Evolutionary conservation across 345 rosid genomes (phyloP), one percentile per base, ranked within the genome.

Genomic region (Citrus maxima): DNA sequence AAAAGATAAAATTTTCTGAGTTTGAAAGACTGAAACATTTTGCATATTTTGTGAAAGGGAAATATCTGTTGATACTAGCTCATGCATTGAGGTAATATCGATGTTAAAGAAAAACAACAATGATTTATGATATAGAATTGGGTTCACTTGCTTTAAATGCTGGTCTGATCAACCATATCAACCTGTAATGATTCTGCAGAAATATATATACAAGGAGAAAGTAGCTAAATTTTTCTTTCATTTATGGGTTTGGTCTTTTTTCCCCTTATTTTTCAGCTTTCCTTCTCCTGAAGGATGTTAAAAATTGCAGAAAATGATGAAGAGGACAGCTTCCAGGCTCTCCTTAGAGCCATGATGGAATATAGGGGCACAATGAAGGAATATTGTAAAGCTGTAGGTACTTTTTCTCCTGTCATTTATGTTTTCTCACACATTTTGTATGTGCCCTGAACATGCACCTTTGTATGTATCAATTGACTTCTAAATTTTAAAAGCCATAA

Each of bases 381-480:
- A 32, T 32, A 32, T 32, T 32, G 35, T 32, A 32, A 32, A 0
- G 5, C 35, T 32, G 35, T 32, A 32, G 1, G 34, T 32, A 32
- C 34, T 32, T 32, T 32, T 0, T 32, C 34, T 32, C 34, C 0
- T 32, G 5, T 32, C 34, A 32, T 32, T 34, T 54, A 3, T 72
- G 19, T 8, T 24, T 46, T 42, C 16, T 73, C 30, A 60, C 22
- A 35, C 13, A 18, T 25, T 8, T 54, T 37, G 9, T 7, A 30
- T 42, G 24, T 55, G 16, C 40, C 10, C 32, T 5, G 25, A 59
- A 32, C 62, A 46, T 70, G 60, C 40, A 65, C 13, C 61, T 27
- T 28, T 56, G 46, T 9, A 38, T 80, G 42, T 49, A 9, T 81
- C 32, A 7, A 30, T 74, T 46, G 7, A 32, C 42, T 49, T 76